phyloP scores from a whole-genome alignment of 2,329 filamentous ascomycete genomes.

The Proliferodiscus dingleyae region DNA sequence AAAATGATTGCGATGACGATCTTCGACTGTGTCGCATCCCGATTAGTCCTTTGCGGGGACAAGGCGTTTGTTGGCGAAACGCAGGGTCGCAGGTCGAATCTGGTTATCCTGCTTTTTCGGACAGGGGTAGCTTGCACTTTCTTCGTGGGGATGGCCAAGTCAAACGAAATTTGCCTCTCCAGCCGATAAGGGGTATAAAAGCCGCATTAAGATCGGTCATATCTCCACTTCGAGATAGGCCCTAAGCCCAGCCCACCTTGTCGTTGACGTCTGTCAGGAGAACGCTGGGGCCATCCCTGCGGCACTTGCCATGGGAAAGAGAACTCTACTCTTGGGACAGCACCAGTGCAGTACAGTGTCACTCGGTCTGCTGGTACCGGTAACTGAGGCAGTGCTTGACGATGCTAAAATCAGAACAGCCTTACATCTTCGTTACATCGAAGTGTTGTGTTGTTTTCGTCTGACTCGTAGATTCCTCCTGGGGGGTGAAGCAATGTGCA shows the following conservation, averaged over 20 bases:
- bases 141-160: neutral
- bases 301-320: too few species aligned
- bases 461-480: too few species aligned
- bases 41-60: neutral
- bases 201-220: constrained; percentile 11
- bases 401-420: too few species aligned
- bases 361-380: too few species aligned
- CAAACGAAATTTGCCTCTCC: constrained; percentile 5
- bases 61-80: neutral
- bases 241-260: too few species aligned
- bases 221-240: neutral
- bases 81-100: neutral
- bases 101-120: constrained; percentile 2
- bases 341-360: too few species aligned
- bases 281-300: too few species aligned
- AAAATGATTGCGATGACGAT: neutral
- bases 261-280: neutral
- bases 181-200: constrained; percentile 8
- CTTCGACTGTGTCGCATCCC: neutral
- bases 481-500: too few species aligned
- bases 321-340: too few species aligned
- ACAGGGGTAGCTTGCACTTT: constrained; percentile 4
- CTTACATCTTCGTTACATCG: too few species aligned
- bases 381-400: too few species aligned
- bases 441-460: too few species aligned